Base-by-base conservation (phyloP, 345 rosid genomes). In the Mallotus nudiflorus region DNA sequence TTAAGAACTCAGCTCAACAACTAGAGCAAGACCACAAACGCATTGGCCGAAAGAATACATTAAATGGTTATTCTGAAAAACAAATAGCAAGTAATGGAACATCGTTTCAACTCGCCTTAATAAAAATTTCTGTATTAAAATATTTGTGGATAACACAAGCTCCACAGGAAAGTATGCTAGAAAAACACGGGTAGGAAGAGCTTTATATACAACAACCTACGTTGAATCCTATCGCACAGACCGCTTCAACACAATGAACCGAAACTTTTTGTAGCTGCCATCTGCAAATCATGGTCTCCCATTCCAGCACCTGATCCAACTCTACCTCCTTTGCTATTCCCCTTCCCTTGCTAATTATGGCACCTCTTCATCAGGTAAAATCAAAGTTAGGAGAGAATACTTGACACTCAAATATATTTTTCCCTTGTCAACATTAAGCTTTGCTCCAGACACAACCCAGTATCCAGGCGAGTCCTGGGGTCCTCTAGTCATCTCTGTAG, bases 361-460 rank as follows among this genome's bases (percentile, higher is more conserved):
- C 65, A 12, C 22, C 7, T 77, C 81, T 56, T 77, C 81, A 18
- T 77, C 81, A 31, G 73, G 77, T 20, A 51, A 68, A 39, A 49
- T 14, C 67, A 62, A 15, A 44, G 77, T 53, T 16, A 96, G 67
- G 39, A 96, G 79, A 29, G 99, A 92, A 79, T 89, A 96, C 86
- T 85, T 96, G 8, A 91, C 99, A 60, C 91, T 90, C 44, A 92
- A 82, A 63, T 88, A 96, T 73, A 96, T 96, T 79, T 76, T 91
- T 48, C 96, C 99, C 69, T 85, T 88, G 78, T 92, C 98, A 6
- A 92, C 96, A 20, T 81, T 61, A 42, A 96, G 83, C 69, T 87
- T 89, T 66, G 98, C 99, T 67, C 99, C 99, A 0, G 99, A 89
- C 11, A 92, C 95, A 52, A 87, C 91, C 99, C 99, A 96, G 78